phyloP scores from a whole-genome alignment of 2,329 filamentous ascomycete species.

The Curvularia eragrostidis region DNA sequence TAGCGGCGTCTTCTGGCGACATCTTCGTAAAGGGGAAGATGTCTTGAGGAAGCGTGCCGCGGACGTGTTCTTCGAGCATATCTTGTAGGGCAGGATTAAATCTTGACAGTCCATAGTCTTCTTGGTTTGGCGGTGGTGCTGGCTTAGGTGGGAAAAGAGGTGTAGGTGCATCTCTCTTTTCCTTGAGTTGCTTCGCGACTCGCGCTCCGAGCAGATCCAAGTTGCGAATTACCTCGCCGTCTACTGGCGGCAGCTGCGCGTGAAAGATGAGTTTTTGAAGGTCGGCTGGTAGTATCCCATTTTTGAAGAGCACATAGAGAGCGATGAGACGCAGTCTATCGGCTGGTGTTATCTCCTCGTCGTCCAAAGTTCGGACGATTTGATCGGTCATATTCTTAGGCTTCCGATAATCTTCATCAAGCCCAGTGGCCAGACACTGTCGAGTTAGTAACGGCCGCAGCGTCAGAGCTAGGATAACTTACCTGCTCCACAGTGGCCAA shows the following conservation, averaged over 20 bases:
- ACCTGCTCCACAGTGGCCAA: conserved; percentile 86
- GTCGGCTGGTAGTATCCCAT: conserved; percentile 84
- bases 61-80: conserved; percentile 75
- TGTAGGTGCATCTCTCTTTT: conserved; percentile 68
- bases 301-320: conserved; percentile 83
- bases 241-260: conserved; percentile 75
- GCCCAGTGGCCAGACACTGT: conserved; percentile 80
- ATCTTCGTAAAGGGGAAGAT: conserved; percentile 59
- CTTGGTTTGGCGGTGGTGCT: conserved; percentile 58
- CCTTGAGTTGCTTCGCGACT: conserved; percentile 76
- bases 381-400: conserved; percentile 88
- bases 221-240: conserved; percentile 76
- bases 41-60: conserved; percentile 52
- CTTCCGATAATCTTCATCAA: conserved; percentile 91
- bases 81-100: conserved; percentile 82
- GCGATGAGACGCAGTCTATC: conserved; percentile 87
- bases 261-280: conserved; percentile 84
- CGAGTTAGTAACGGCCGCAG: conserved; percentile 5
- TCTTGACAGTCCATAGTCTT: conserved; percentile 85
- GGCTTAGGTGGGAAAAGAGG: conserved; percentile 76
- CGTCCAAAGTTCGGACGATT: conserved; percentile 85
- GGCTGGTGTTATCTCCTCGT: conserved; percentile 71
- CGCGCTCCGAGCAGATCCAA: conserved; percentile 82
- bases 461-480: conserved; percentile 7
- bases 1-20: conserved; percentile 67